Evolutionary conservation across 495 filamentous ascomycete species (phyloP).

Genomic region (Parathielavia appendiculata): DNA sequence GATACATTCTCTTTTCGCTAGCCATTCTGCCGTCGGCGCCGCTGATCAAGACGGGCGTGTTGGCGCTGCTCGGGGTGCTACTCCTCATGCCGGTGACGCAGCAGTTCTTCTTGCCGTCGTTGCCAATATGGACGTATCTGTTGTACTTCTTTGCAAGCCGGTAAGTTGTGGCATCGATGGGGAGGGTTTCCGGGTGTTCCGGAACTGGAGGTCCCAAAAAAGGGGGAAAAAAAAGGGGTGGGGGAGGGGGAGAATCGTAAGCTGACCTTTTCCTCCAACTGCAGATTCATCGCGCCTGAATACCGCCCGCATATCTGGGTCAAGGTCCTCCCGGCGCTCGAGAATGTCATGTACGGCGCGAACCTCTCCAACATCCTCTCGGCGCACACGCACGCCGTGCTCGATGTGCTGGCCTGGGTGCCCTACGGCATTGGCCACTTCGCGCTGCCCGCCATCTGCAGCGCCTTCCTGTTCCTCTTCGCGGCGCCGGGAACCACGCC

Average conservation of each 20-base stretch:
- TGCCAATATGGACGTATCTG: slow-evolving; percentile 78
- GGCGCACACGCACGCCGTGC: slow-evolving; percentile 70
- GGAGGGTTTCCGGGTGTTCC: not conserved
- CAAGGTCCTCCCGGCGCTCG: slow-evolving; percentile 85
- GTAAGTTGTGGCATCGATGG: slow-evolving; percentile 46
- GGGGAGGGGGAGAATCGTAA: not conserved
- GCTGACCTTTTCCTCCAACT: not conserved
- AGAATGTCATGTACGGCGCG: slow-evolving; percentile 93
- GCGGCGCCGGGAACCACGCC: slow-evolving; percentile 79
- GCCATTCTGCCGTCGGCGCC: slow-evolving; percentile 71
- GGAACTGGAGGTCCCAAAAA: not conserved
- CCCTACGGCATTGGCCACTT: slow-evolving; percentile 90
- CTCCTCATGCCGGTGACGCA: slow-evolving; percentile 79
- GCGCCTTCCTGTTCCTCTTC: slow-evolving; percentile 74
- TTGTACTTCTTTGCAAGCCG: slow-evolving; percentile 85
- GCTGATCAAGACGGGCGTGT: slow-evolving; percentile 63
- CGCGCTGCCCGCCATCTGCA: slow-evolving; percentile 70
- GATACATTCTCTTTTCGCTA: slow-evolving; percentile 73
- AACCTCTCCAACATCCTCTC: slow-evolving; percentile 95
- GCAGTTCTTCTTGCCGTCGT: slow-evolving; percentile 85
- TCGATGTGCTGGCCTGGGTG: slow-evolving; percentile 87
- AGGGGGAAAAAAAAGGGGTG: too few species aligned
- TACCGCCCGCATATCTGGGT: slow-evolving; percentile 92
- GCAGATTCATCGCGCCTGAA: slow-evolving; percentile 69
- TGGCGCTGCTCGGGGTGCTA: slow-evolving; percentile 61